Evolutionary conservation across 441 rosid genomes (phyloP).

Genomic region (Lepidium campestre): DNA sequence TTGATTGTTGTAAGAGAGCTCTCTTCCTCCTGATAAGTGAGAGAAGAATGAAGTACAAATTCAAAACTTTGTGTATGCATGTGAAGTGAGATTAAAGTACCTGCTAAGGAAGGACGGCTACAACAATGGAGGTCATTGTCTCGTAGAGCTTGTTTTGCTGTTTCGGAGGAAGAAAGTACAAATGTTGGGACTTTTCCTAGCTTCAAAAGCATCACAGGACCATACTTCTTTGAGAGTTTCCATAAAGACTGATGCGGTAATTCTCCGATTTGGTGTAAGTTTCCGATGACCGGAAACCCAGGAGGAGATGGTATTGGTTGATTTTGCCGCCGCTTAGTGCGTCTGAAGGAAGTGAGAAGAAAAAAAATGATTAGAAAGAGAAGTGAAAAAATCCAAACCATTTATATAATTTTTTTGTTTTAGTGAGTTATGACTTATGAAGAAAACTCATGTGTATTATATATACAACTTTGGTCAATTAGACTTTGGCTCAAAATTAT

Average conservation of each 20-base stretch:
- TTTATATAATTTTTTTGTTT: background rate
- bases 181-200: slow-evolving; percentile 31
- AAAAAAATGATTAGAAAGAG: background rate
- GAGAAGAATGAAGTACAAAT: background rate
- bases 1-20: slow-evolving; percentile 32
- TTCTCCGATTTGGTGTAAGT: slow-evolving; percentile 37
- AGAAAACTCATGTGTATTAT: too few relatives aligned
- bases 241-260: slow-evolving; percentile 31
- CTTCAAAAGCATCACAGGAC: slow-evolving; percentile 37
- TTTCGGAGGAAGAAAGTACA: slow-evolving; percentile 40
- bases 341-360: background rate
- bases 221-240: slow-evolving; percentile 34
- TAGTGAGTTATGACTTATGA: too few relatives aligned
- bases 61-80: background rate
- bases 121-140: slow-evolving; percentile 39
- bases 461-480: too few relatives aligned
- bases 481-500: too few relatives aligned
- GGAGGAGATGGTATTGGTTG: slow-evolving; percentile 40
- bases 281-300: slow-evolving; percentile 42
- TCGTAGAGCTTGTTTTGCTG: slow-evolving; percentile 38
- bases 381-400: background rate
- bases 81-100: background rate
- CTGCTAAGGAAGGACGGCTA: slow-evolving; percentile 33
- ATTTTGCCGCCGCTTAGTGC: background rate
- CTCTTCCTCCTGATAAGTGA: slow-evolving; percentile 1